Conservation (phyloP, 2,329 filamentous ascomycete species). For the Ilyonectria mors-panacis region DNA sequence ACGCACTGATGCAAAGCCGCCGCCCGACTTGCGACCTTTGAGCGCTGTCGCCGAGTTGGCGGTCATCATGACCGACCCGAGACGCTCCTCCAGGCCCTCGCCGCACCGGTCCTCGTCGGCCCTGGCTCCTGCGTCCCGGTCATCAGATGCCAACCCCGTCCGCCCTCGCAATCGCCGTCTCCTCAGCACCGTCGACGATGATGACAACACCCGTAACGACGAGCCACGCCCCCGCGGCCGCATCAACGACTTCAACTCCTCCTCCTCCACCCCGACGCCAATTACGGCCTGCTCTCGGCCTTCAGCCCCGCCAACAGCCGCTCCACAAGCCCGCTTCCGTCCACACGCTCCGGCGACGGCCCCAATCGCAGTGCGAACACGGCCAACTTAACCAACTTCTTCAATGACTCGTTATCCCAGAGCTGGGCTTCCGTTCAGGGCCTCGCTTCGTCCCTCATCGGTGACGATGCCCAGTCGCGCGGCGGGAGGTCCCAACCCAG, state of each 20-base stretch:
- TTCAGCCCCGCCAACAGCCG: slow-evolving; percentile 59
- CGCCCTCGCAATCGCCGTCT: slow-evolving; percentile 68
- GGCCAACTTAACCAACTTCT: slow-evolving; percentile 57
- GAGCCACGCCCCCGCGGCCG: slow-evolving; percentile 41
- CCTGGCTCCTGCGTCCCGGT: slow-evolving; percentile 58
- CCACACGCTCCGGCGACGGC: slow-evolving; percentile 53
- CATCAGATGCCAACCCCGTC: slow-evolving; percentile 57
- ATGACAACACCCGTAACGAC: slow-evolving; percentile 42
- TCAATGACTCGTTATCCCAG: slow-evolving; percentile 67
- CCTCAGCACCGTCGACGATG: slow-evolving; percentile 50
- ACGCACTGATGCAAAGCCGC: slow-evolving; percentile 54
- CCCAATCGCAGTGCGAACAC: slow-evolving; percentile 52
- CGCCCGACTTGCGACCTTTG: slow-evolving; percentile 47
- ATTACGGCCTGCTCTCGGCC: slow-evolving; percentile 50
- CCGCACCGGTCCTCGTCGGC: slow-evolving; percentile 63
- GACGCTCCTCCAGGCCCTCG: slow-evolving; percentile 49
- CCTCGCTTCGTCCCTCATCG: slow-evolving; percentile 63
- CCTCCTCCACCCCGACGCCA: slow-evolving; percentile 53
- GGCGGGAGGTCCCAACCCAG: slow-evolving; percentile 41
- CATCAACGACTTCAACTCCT: slow-evolving; percentile 34
- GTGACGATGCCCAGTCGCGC: slow-evolving; percentile 41
- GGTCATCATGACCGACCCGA: slow-evolving; percentile 56
- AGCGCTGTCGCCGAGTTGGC: slow-evolving; percentile 52
- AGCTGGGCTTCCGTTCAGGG: slow-evolving; percentile 71
- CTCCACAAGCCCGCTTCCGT: slow-evolving; percentile 65